Base-by-base conservation (phyloP, 768 basidiomycete species). In the Coprinopsis sp. region DNA sequence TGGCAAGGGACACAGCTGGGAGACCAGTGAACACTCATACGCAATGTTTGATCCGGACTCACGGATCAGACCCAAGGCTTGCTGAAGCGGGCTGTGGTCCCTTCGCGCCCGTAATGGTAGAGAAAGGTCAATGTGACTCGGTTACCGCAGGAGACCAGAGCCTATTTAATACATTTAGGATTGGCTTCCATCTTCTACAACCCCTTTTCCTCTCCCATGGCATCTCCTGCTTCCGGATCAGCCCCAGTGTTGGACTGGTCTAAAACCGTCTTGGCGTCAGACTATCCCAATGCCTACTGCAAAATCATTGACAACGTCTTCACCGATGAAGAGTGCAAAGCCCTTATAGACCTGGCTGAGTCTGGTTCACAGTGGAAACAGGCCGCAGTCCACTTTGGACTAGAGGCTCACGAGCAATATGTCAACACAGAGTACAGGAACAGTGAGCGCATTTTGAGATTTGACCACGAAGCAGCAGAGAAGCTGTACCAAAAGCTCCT, bases 301-400 rank as follows among this genome's bases (percentile, higher is more conserved):
- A 69, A 68, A 47, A 58, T 77, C 40, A 53, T 75, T 33, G 73
- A 74, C 57, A 53, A 68, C 33, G 42, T 73, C 18, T 68, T 77
- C 52, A 64, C 68, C 1, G 52, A 61, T 1, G 58, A 62, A 3
- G 73, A 77, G 57, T 77, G 75, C 52, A 60, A 56, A 1, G 58
- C 57, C 16, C 63, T 75, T 18, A 60, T 69, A 19, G 51, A 61
- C 1, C 58, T 72, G 8, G 71, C 71, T 2, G 61, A 64, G 18
- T 64, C 67, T 0, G 62, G 63, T 16, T 52, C 49, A 2, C 53
- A 64, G 37, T 73, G 73, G 72, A 44, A 60, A 16, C 64, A 65
- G n/a, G 71, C 72, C 14, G 64, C 58, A 0, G 44, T 73, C 1
- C 55, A 62, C 44, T 64, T 65, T 24, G 60, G 60, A 5, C 33